Evolutionary conservation across 2,329 filamentous ascomycete species (phyloP), one percentile per base, ranked within the genome.

Genomic region (Aspergillus thermomutatus): DNA sequence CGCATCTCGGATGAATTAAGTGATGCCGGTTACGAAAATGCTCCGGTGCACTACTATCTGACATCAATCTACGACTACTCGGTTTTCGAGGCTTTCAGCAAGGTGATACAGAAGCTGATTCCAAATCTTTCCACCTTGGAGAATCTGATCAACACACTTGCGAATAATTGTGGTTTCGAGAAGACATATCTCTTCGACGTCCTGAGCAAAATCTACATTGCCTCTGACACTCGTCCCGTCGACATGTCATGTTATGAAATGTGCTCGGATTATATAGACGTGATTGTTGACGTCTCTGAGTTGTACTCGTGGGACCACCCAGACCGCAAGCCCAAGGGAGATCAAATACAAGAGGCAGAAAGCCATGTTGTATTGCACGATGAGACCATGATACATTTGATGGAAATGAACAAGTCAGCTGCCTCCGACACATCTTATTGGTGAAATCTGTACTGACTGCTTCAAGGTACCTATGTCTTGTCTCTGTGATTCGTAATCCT

Each of bases 171-270:
- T 71, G 89, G 91, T 49, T 97, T 99, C 72, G 92, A 97, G 72
- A 99, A 99, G 77, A 93, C 92, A 3, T 99, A 99, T 73, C 85
- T 99, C 6, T 99, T 99, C 71, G 95, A 99, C 71, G 92, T 97
- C 8, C 84, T 96, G 65, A 96, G 91, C 77, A 99, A 99, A 79
- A 96, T 99, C 60, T 99, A 99, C 78, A 96, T 99, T 65, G 94
- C 94, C 0, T 97, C 93, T 4, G 94, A 99, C 73, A 94, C 89
- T 28, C 89, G 90, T 41, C 93, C 93, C 0, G 91, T 93, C 31
- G 93, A 97, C 69, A 94, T 97, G 82, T 89, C 90, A 45, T 93
- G 90, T 72, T 99, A 99, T 74, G 94, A 97, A 77, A 96, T 97
- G 69, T 99, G 94, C 78, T 96, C 91, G 50, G 94, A 99, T 72